Base-by-base conservation (phyloP, 164 flowering plant genomes). In the Taxillus chinensis region DNA sequence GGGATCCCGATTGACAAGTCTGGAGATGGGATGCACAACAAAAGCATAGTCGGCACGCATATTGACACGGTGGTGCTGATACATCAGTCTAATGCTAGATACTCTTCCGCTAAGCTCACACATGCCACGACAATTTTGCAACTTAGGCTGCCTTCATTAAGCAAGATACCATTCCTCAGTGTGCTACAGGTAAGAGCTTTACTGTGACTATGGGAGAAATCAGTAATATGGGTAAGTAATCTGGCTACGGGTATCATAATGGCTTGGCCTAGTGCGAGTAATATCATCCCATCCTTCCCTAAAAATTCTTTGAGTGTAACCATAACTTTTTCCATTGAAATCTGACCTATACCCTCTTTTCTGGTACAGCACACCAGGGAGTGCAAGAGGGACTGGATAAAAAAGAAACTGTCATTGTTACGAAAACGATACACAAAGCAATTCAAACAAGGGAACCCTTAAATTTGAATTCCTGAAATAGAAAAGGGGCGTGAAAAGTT, bases 311-410 rank as follows among this genome's bases (percentile, higher is more conserved):
- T 78, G 80, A 68, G 78, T 75, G 70, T 75, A 77, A 62, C 79
- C 81, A 62, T 70, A 68, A 75, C 63, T 72, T 71, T 64, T 60
- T 64, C 68, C 72, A 64, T 71, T 64, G 45, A 63, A 39, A 61
- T 67, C 71, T 60, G 84, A 76, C 59, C 80, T 71, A 82, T 73
- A 70, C 38, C 80, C 79, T 67, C 73, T 79, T 73, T 70, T 52
- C 45, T 73, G 77, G 39, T 63, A 64, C 50, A 43, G 61, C 62
- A 74, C 61, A 46, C 81, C 86, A 57, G 79, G 81, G 41, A 81
- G 75, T 45, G 27, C 27, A 27, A 72, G 60, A 7, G 71, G 67
- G 60, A 43, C 81, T 83, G 86, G 61, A 68, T 62, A 45, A 45
- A 60, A 65, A 55, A 43, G 16, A 67, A 55, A 55, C 40, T 8